phyloP scores from a whole-genome alignment of 257 asterid species.

The Solanum ossicruentum region DNA sequence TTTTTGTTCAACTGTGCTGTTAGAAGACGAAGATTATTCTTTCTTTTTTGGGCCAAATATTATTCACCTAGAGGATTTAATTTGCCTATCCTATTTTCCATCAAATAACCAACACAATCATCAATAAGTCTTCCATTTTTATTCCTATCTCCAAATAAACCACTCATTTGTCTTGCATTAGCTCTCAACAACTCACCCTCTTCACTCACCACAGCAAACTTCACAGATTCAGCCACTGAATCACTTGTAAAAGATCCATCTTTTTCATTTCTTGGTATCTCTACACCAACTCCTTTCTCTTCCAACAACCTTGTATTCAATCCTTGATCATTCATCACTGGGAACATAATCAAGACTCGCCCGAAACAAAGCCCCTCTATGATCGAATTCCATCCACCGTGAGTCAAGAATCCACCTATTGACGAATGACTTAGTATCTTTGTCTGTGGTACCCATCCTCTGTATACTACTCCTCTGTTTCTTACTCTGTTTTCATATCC shows the following conservation, averaged over 20 bases:
- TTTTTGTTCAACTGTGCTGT: too few relatives aligned
- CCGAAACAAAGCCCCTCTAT: conserved; percentile 63
- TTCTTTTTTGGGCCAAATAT: background rate
- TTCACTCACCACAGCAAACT: conserved; percentile 36
- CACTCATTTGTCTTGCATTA: conserved; percentile 35
- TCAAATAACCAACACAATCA: conserved; percentile 24
- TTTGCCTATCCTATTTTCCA: conserved; percentile 1
- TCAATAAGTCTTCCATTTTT: conserved; percentile 24
- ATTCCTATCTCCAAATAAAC: conserved; percentile 32
- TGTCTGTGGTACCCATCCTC: conserved; percentile 73
- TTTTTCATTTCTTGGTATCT: conserved; percentile 41
- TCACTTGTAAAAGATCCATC: conserved; percentile 46
- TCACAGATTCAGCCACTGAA: conserved; percentile 46
- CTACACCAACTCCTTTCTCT: conserved; percentile 61
- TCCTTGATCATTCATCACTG: conserved; percentile 84
- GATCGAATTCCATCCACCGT: conserved; percentile 85
- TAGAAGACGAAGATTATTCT: too few relatives aligned
- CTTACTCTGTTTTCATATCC: conserved; percentile 34
- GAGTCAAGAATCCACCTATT: conserved; percentile 62
- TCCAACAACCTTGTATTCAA: conserved; percentile 58
- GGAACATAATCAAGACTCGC: conserved; percentile 53
- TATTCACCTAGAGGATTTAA: background rate
- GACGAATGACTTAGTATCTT: conserved; percentile 46
- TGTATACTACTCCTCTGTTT: conserved; percentile 17
- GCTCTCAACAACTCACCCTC: conserved; percentile 39